phyloP scores from a whole-genome alignment of 345 rosid genomes.

The Eucalyptus dawsonii region DNA sequence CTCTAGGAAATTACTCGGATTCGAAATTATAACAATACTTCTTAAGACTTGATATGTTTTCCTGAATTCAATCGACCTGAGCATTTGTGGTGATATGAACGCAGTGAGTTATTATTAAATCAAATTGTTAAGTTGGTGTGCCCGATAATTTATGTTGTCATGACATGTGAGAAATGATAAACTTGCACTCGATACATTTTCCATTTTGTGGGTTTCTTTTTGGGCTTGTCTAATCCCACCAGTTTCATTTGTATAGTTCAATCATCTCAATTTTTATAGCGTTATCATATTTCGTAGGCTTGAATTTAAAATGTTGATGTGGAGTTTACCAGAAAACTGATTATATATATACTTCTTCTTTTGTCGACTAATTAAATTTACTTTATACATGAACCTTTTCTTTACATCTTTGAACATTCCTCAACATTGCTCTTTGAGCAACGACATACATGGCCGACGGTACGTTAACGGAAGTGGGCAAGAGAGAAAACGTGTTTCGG shows the following conservation, averaged over 20 bases:
- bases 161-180: background rate
- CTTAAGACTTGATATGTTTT: background rate
- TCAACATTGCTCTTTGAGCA: background rate
- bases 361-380: background rate
- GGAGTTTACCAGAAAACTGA: too few relatives aligned
- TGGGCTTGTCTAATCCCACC: background rate
- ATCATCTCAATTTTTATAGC: background rate
- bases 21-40: rapidly evolving
- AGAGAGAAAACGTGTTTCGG: background rate
- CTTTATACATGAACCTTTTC: background rate
- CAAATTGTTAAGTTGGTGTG: background rate
- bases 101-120: rapidly evolving
- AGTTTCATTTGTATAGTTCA: background rate
- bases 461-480: background rate
- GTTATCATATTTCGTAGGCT: rapidly evolving
- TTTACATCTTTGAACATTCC: background rate
- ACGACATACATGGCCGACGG: background rate
- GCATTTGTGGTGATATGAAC: rapidly evolving
- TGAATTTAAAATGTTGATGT: background rate
- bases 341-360: too few relatives aligned
- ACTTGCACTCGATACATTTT: rapidly evolving
- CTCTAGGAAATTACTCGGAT: background rate
- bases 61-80: rapidly evolving
- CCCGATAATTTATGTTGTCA: background rate
- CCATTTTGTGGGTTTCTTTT: background rate